Evolutionary conservation across 1,284 basidiomycete species (phyloP).

Genomic region (Vanrija pseudolonga): DNA sequence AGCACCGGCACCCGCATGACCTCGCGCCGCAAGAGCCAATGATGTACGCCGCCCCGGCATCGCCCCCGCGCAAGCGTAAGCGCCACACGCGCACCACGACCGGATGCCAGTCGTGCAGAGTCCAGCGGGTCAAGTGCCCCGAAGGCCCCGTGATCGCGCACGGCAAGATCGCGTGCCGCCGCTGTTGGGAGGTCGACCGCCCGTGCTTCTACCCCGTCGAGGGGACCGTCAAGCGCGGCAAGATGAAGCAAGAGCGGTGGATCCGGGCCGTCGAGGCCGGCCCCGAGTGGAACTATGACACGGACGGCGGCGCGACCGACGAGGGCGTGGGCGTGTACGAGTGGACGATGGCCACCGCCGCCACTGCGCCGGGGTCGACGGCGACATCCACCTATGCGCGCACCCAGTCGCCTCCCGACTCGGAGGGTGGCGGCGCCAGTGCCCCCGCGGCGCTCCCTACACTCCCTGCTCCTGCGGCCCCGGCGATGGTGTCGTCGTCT

Average conservation of each 20-base stretch:
- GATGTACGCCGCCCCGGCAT: too few relatives aligned
- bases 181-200: constrained; percentile 18
- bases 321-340: constrained; percentile 8
- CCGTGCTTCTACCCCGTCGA: constrained; percentile 19
- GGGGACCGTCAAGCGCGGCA: constrained; percentile 6
- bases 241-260: not conserved
- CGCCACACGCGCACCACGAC: constrained; percentile 15
- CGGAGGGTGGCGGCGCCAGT: too few relatives aligned
- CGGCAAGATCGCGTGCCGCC: constrained; percentile 14
- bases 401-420: not conserved
- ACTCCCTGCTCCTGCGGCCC: not conserved
- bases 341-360: too few relatives aligned
- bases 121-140: constrained; percentile 19
- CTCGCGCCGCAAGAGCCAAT: too few relatives aligned
- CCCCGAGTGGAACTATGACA: too few relatives aligned
- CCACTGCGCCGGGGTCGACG: not conserved
- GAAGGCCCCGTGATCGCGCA: constrained; percentile 5
- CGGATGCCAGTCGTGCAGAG: constrained; percentile 16
- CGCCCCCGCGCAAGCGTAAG: constrained; percentile 7
- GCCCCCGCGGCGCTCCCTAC: too few relatives aligned
- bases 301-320: constrained; percentile 7
- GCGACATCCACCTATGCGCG: too few relatives aligned
- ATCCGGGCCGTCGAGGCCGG: too few relatives aligned
- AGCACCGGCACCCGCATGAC: too few relatives aligned
- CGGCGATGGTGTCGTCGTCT: not conserved